These are phyloP conservation scores for Mycosphaerella arachidis DNA, from an alignment of 2,329 filamentous ascomycete species.

Conservation along the genomic window DNA sequence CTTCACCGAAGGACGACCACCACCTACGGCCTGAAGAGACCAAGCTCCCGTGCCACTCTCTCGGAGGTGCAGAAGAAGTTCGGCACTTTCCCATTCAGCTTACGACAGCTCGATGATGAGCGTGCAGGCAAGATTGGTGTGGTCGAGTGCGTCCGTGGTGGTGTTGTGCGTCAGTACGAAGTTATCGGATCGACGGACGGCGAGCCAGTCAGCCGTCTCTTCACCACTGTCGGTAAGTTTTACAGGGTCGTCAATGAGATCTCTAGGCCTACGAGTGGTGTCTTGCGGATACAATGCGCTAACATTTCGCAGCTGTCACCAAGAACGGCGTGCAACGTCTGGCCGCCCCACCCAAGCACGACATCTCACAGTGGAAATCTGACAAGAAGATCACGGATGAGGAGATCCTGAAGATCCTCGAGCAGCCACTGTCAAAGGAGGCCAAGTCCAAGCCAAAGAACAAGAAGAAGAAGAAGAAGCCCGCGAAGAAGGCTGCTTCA, in stretches of 20 bases:
- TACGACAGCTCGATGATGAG: conserved; percentile 95
- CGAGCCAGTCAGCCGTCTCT: conserved; percentile 74
- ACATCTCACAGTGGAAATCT: conserved; percentile 78
- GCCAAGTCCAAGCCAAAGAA: conserved; percentile 72
- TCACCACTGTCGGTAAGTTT: conserved; percentile 85
- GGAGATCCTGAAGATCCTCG: conserved; percentile 90
- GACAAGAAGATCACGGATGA: conserved; percentile 98
- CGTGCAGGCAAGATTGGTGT: conserved; percentile 92
- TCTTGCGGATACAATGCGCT: conserved; percentile 9
- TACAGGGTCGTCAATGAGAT: not conserved
- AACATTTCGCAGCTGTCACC: conserved; percentile 66
- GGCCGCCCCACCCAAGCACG: conserved; percentile 67
- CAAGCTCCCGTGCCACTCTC: conserved; percentile 84
- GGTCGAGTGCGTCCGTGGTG: conserved; percentile 89
- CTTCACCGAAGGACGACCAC: conserved; percentile 89
- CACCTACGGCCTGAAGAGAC: conserved; percentile 89
- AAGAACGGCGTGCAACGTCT: conserved; percentile 94
- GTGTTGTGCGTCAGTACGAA: conserved; percentile 93
- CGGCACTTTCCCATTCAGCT: conserved; percentile 93
- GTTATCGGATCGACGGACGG: conserved; percentile 90
- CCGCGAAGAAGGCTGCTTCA: conserved; percentile 53
- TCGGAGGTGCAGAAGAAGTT: conserved; percentile 98
- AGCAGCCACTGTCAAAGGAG: conserved; percentile 68
- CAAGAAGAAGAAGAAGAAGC: conserved; percentile 83
- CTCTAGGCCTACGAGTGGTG: not conserved